Base-by-base conservation (phyloP, 176 grass and related monocot species). In the Cenchrus fungigraminus region DNA sequence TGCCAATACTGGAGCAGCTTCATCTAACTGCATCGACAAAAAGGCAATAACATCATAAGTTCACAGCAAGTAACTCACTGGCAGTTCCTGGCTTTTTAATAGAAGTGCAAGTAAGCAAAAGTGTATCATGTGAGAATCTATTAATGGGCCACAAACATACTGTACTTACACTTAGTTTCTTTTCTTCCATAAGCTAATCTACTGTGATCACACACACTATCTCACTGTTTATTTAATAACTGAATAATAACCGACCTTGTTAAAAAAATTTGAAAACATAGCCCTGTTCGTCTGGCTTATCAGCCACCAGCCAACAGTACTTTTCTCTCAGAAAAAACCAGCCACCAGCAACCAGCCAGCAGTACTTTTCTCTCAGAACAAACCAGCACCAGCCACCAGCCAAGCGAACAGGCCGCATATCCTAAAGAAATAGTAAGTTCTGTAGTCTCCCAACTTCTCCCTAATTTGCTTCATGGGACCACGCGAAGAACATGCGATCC, bases 1-100 rank as follows among this genome's bases (percentile, higher is more conserved):
- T 75, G 90, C 90, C 73, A 99, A 72, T 49, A 96, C 81, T 0
- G 90, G 93, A 44, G 93, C 97, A 89, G 97, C 94, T 89, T 87
- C 84, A 89, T 96, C 97, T 86, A 99, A 91, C 91, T 99, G 83
- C 88, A 47, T 44, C 28, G 29, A 42, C 66, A 82, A 71, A 90
- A 85, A 14, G 66, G 42, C 6, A 79, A 8, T 37, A 74, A 69
- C 8, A 73, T 59, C 45, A 20, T 52, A 84, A 86, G 59, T 67
- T 76, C 47, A 16, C 82, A 68, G 67, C 73, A 81, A 68, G 79
- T 43, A 79, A 46, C 55, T 67, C 78, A 66, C 52, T 32, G 77
- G n/a, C 57, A 82, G 4, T 54, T 71, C 50, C 40, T 8, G 25
- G 37, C 50, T 78, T 82, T 65, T 56, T 46, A 46, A 81, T 90